Base-by-base conservation (phyloP, 805 yeast genomes). In the Starmerella floricola region DNA sequence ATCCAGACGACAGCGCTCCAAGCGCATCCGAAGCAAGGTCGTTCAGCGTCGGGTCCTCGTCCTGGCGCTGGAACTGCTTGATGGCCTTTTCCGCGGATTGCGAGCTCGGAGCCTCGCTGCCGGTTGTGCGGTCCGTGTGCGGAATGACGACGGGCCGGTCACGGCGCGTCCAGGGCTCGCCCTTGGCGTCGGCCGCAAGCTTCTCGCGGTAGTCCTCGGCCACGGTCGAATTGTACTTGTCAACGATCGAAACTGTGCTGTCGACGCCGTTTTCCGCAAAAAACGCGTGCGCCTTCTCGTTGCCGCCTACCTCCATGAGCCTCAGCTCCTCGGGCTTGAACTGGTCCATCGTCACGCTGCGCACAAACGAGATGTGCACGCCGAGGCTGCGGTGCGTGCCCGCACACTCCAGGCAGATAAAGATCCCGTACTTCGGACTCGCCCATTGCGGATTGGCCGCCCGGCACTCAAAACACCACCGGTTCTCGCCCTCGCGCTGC, bases 391-490 rank as follows among this genome's bases (percentile, higher is more conserved):
- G 62, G 62, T 91, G 99, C 43, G 80, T 69, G 35, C 99, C 99
- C 16, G 98, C 98, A 67, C 98, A 91, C 60, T 91, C 99, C 31
- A 91, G 72, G 63, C 98, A 91, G 58, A 91, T 88, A 63, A 87
- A 91, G 47, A 91, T 82, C 46, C 98, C 98, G 64, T 88, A 86
- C 62, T 91, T 91, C 29, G 97, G 97, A 12, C 95, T 85, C 2
- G 97, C 96, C 98, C 98, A 91, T 62, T 91, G 98, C 8, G 98
- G 98, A 60, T 87, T 88, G 45, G 94, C 95, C 1, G 96, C 94
- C 30, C 67, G 71, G 63, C 98, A 91, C 61, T 91, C 98, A 61
- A 85, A 80, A 63, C 98, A 91, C 61, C 75, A 78, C 65, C 80
- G 85, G 67, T 86, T 85, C 12, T 68, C 79, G 21, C 88, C 94